Percentiles rank a stretch among this genome's conserved stretches.
Conservation (phyloP, 306 rosid genomes). For the Cyamopsis tetragonoloba region DNA sequence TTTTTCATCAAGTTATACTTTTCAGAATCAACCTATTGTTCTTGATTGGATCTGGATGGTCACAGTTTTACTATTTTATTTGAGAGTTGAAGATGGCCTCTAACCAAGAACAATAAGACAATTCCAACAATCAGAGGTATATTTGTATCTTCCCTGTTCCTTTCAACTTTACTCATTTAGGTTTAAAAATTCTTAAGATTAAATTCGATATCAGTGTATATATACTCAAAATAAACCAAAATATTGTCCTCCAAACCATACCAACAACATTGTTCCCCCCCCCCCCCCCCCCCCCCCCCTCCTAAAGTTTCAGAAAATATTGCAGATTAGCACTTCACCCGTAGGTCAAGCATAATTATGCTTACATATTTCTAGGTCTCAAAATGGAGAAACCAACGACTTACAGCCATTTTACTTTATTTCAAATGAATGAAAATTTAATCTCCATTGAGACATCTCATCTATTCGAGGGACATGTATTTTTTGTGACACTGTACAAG, state of each 20-base stretch:
- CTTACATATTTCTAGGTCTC: neutral
- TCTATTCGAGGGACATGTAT: neutral
- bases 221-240: neutral
- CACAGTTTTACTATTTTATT: too few relatives aligned
- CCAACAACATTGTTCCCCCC: neutral
- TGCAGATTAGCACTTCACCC: neutral
- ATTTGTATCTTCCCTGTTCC: neutral
- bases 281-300: too few relatives aligned
- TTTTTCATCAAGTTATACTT: neutral
- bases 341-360: neutral
- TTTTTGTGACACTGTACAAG: slow-evolving; percentile 1
- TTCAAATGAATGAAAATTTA: neutral
- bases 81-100: too few relatives aligned
- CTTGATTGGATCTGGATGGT: neutral
- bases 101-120: too few relatives aligned
- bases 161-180: neutral
- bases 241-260: neutral
- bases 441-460: neutral
- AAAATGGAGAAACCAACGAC: slow-evolving; percentile 7
- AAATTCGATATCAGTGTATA: neutral
- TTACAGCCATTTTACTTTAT: neutral
- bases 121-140: neutral
- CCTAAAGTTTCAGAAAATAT: neutral
- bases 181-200: neutral
- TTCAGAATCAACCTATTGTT: neutral